Conservation (phyloP, 2,329 filamentous ascomycete species). For the Aspergillus sp. region DNA sequence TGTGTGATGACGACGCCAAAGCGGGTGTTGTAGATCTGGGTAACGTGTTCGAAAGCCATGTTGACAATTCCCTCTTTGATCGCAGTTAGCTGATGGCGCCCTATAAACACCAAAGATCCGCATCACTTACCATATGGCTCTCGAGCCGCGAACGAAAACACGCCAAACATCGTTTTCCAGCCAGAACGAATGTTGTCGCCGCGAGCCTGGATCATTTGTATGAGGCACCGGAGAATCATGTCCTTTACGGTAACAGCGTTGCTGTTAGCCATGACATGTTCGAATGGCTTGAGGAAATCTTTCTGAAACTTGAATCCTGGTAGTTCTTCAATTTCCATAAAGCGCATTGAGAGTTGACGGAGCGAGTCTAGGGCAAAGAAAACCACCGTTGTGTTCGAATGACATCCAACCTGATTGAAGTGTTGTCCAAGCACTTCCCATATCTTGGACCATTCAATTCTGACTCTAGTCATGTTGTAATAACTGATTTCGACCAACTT, state of each 20-base stretch:
- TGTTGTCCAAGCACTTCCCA: slow-evolving; percentile 98
- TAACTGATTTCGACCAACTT: slow-evolving; percentile 99
- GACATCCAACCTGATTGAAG: slow-evolving; percentile 96
- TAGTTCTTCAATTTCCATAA: slow-evolving; percentile 97
- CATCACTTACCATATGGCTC: slow-evolving; percentile 70
- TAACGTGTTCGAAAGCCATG: slow-evolving; percentile 94
- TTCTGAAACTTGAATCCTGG: slow-evolving; percentile 99
- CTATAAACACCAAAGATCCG: neutral
- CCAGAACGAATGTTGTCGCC: slow-evolving; percentile 97
- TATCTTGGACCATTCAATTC: slow-evolving; percentile 97
- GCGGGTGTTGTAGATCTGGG: slow-evolving; percentile 89
- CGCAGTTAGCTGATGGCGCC: neutral
- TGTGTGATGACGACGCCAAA: slow-evolving; percentile 97
- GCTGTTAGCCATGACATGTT: slow-evolving; percentile 94
- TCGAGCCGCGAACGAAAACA: slow-evolving; percentile 91
- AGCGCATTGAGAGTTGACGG: slow-evolving; percentile 94
- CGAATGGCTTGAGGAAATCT: slow-evolving; percentile 96
- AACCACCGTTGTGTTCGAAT: slow-evolving; percentile 93
- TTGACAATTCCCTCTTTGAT: slow-evolving; percentile 83
- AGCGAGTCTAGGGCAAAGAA: slow-evolving; percentile 97
- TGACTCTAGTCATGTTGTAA: slow-evolving; percentile 98
- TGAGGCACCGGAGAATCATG: slow-evolving; percentile 91
- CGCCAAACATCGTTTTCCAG: slow-evolving; percentile 99
- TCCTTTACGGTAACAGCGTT: slow-evolving; percentile 92
- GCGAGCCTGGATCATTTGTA: slow-evolving; percentile 97